These are phyloP conservation scores for Aspergillus pseudoviridinutans DNA, from an alignment of 2,329 filamentous ascomycete genomes.

Conservation along the genomic window DNA sequence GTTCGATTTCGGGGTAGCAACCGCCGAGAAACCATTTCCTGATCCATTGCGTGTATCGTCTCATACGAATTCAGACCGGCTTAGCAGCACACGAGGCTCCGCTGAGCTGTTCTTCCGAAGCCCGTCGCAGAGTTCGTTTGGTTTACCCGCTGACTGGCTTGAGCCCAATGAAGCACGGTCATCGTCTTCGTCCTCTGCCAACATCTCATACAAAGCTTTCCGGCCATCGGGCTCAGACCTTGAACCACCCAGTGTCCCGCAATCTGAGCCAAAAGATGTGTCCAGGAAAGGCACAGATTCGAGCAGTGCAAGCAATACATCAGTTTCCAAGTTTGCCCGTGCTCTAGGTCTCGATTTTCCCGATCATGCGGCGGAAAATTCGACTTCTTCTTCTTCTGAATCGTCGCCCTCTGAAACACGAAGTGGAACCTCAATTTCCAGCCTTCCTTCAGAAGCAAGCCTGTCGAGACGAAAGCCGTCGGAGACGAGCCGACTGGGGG, in stretches of 20 bases:
- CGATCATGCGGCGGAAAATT: conserved; percentile 62
- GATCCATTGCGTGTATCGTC: conserved; percentile 15
- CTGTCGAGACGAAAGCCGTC: conserved; percentile 27
- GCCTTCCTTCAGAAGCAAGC: conserved; percentile 46
- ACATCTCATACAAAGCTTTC: conserved; percentile 18
- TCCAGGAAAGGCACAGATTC: conserved; percentile 22
- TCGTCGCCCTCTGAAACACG: conserved; percentile 59
- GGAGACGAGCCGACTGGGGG: conserved; percentile 44
- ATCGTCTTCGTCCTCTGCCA: conserved; percentile 9
- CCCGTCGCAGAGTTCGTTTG: conserved; percentile 13
- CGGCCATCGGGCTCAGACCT: conserved; percentile 12
- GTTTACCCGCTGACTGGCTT: conserved; percentile 14
- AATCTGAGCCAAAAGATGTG: conserved; percentile 5
- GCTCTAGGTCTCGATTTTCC: conserved; percentile 51
- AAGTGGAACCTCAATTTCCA: conserved; percentile 60
- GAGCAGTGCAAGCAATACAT: conserved; percentile 28
- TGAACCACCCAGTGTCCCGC: conserved; percentile 19
- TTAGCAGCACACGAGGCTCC: conserved; percentile 19
- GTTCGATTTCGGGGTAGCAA: conserved; percentile 28
- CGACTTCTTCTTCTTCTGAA: conserved; percentile 61
- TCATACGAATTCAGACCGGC: conserved; percentile 15
- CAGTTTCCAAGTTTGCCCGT: conserved; percentile 38
- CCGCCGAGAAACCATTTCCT: conserved; percentile 3
- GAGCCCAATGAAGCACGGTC: conserved; percentile 19
- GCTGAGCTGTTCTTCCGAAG: conserved; percentile 19